Evolutionary conservation across 495 filamentous ascomycete genomes (phyloP).

Genomic region (Tetracladium setigerum): DNA sequence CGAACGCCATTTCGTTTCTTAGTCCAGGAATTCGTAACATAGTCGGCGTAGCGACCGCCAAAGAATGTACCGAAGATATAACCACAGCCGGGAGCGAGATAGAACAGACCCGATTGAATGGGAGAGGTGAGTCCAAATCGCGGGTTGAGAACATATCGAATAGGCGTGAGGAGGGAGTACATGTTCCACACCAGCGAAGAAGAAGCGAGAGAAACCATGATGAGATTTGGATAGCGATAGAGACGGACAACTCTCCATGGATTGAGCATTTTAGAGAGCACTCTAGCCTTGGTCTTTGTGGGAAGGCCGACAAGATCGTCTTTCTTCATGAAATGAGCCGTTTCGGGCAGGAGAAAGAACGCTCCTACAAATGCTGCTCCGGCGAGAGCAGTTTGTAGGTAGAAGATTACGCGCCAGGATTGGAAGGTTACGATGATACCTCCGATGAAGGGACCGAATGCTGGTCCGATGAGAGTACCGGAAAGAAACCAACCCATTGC

Average conservation of each 20-base stretch:
- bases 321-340: slow-evolving; percentile 51
- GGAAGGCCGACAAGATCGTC: slow-evolving; percentile 45
- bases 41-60: slow-evolving; percentile 66
- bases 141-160: slow-evolving; percentile 67
- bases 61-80: slow-evolving; percentile 64
- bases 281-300: slow-evolving; percentile 35
- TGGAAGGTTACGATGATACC: slow-evolving; percentile 64
- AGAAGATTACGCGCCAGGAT: slow-evolving; percentile 65
- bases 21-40: slow-evolving; percentile 56
- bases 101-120: slow-evolving; percentile 62
- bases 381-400: slow-evolving; percentile 59
- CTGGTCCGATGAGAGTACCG: slow-evolving; percentile 63
- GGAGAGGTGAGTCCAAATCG: slow-evolving; percentile 61
- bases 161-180: slow-evolving; percentile 65
- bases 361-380: slow-evolving; percentile 49
- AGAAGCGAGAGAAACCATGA: slow-evolving; percentile 52
- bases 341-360: slow-evolving; percentile 63
- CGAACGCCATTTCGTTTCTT: slow-evolving; percentile 45
- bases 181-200: slow-evolving; percentile 64
- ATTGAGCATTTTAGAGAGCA: slow-evolving; percentile 52
- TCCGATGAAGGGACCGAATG: slow-evolving; percentile 59
- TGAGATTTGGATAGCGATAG: slow-evolving; percentile 60
- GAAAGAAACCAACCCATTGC: slow-evolving; percentile 63
- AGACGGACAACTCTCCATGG: slow-evolving; percentile 52
- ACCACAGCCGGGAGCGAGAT: slow-evolving; percentile 64